A percentile compares a stretch with the other conserved stretches of the same genome.
phyloP scores from a whole-genome alignment of 1,284 basidiomycete species.

The Ustilago xerochloae region DNA sequence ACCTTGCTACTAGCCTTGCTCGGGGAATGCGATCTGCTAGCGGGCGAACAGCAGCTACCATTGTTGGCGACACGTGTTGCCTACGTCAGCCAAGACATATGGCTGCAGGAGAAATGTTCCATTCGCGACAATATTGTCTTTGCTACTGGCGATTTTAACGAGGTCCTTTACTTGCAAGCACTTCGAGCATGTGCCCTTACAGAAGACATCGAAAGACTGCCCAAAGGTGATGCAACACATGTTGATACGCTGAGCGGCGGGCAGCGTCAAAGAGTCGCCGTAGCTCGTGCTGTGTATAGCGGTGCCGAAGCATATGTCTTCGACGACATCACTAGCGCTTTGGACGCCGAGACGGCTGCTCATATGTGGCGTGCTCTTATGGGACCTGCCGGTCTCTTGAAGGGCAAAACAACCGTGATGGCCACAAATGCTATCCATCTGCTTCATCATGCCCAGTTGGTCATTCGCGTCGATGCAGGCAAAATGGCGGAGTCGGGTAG shows the following conservation, averaged over 20 bases:
- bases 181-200: slow-evolving; percentile 54
- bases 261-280: slow-evolving; percentile 56
- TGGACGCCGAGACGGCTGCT: slow-evolving; percentile 76
- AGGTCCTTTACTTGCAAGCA: slow-evolving; percentile 49
- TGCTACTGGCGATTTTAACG: slow-evolving; percentile 37
- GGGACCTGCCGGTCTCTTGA: slow-evolving; percentile 35
- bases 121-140: slow-evolving; percentile 63
- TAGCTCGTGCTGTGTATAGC: slow-evolving; percentile 62
- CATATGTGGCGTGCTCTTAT: slow-evolving; percentile 65
- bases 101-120: slow-evolving; percentile 51
- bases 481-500: slow-evolving; percentile 47
- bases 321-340: slow-evolving; percentile 68
- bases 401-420: slow-evolving; percentile 49
- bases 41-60: slow-evolving; percentile 34
- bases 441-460: slow-evolving; percentile 28
- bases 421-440: slow-evolving; percentile 60
- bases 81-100: slow-evolving; percentile 58
- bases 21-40: slow-evolving; percentile 49
- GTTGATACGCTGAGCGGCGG: slow-evolving; percentile 61
- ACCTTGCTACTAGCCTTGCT: slow-evolving; percentile 56
- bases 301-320: slow-evolving; percentile 55
- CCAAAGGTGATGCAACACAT: slow-evolving; percentile 55
- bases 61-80: slow-evolving; percentile 34
- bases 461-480: slow-evolving; percentile 51
- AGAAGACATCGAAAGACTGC: slow-evolving; percentile 48